Conservation (phyloP, 108 stramenopile genomes). For the Fragilaria radians region DNA sequence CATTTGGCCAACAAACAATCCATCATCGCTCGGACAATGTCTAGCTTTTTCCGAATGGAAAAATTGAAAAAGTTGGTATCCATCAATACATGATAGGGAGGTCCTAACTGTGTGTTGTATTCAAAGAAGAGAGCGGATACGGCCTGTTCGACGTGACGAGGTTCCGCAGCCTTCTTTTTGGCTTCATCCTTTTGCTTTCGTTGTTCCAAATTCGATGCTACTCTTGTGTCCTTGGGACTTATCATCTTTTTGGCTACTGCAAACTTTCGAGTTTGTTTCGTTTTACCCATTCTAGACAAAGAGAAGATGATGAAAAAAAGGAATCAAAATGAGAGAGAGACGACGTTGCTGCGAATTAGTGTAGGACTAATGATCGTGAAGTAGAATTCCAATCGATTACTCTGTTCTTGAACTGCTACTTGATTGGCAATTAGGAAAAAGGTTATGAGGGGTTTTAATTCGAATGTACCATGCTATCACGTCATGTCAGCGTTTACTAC, state of each 20-base stretch:
- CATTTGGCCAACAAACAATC: conserved; percentile 99
- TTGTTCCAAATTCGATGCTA: conserved; percentile 64
- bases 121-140: conserved; percentile 93
- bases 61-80: conserved; percentile 99
- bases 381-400: no score
- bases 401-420: no score
- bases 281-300: conserved; percentile 95
- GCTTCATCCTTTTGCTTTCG: conserved; percentile 41
- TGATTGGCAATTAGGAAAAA: no score
- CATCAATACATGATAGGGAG: conserved; percentile 96
- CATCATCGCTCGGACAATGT: conserved; percentile 98
- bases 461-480: no score
- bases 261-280: conserved; percentile 91
- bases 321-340: no score
- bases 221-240: conserved; percentile 82
- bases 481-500: no score
- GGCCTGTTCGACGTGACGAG: conserved; percentile 81
- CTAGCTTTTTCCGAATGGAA: conserved; percentile 97
- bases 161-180: conserved; percentile 43
- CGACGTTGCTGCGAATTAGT: no score
- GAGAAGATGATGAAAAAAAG: no score
- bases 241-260: conserved; percentile 91
- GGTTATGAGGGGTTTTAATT: no score
- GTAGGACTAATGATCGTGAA: no score
- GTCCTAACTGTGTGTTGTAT: conserved; percentile 96